Evolutionary conservation across 768 basidiomycete species (phyloP), one percentile per base, ranked within the genome.

Genomic region (Tulasnella sp.): DNA sequence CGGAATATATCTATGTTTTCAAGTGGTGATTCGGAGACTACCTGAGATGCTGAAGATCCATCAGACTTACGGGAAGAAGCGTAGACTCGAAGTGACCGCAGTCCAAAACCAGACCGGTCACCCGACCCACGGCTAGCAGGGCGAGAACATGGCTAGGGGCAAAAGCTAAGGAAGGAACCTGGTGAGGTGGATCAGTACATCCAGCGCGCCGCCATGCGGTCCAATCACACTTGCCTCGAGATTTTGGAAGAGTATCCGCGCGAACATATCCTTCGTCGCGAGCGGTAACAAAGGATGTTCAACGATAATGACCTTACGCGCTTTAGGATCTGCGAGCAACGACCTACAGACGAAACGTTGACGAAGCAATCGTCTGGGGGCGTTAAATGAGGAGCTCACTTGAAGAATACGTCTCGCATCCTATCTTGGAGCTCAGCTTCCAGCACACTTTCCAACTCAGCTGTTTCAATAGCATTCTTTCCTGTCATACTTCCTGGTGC

Each of bases 141-240:
- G 92, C 80, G 17, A 97, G 79, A 0, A 98, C 73, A 65, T 90
- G 90, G 58, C 89, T 85, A 15, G 89, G 85, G 0, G 88, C 86
- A 71, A 98, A 99, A 1, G 92, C 94, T 63, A 99, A 78, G 5
- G 90, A 92, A 5, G 92, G 94, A 27, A 96, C 87, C 92, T 96
- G 34, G 5, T 15, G 68, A 9, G 24, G 41, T 31, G 9, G 22
- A 27, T 46, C 49, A 31, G 29, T 17, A 43, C 7, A 12, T 24
- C 30, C 31, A 9, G 24, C 30, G 29, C 1, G 30, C 45, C 15
- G 52, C 59, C 17, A 45, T 34, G 53, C 42, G 12, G 27, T 38
- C 22, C 5, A 38, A 27, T 17, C 22, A 17, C 31, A 15, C 73
- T 60, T 62, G 88, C 92, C 74, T 92, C 88, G 4, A 90, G 72